phyloP scores from a whole-genome alignment of 1,139 yeast genomes.

The Zygoascus sp. region DNA sequence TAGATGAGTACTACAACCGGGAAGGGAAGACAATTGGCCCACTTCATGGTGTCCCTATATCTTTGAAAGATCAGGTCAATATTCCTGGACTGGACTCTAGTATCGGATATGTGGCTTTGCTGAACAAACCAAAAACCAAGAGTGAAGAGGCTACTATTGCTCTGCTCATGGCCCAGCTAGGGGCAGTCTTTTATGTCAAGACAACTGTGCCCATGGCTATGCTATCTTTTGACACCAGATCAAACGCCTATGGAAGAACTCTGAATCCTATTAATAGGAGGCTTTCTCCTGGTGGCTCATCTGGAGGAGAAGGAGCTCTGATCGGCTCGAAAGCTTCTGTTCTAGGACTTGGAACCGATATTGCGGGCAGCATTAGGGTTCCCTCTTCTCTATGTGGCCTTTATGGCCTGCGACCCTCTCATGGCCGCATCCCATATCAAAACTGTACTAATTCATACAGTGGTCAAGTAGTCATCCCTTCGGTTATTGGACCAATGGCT shows the following conservation, averaged over 20 bases:
- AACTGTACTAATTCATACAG: constrained; percentile 46
- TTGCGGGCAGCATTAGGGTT: constrained; percentile 73
- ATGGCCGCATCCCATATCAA: constrained; percentile 36
- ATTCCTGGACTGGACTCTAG: constrained; percentile 39
- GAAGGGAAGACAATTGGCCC: constrained; percentile 44
- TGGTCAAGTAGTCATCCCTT: constrained; percentile 39
- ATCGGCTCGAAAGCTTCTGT: constrained; percentile 45
- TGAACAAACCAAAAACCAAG: not conserved
- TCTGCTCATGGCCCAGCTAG: constrained; percentile 38
- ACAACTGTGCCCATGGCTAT: constrained; percentile 58
- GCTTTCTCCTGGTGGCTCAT: constrained; percentile 63
- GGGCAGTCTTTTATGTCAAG: constrained; percentile 53
- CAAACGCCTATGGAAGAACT: constrained; percentile 49
- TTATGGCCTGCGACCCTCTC: constrained; percentile 65
- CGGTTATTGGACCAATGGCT: constrained; percentile 44
- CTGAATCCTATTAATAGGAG: constrained; percentile 51
- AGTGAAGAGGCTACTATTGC: constrained; percentile 6
- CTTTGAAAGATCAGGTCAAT: constrained; percentile 57
- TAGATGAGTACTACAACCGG: constrained; percentile 37
- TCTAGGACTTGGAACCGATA: constrained; percentile 70
- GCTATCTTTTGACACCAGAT: constrained; percentile 47
- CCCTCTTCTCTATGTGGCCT: constrained; percentile 72
- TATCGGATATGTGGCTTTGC: constrained; percentile 15
- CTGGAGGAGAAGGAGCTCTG: constrained; percentile 74
- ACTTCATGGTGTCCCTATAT: constrained; percentile 52